phyloP scores from a whole-genome alignment of 352 stramenopile genomes.

The Phytophthora pseudosyringae region DNA sequence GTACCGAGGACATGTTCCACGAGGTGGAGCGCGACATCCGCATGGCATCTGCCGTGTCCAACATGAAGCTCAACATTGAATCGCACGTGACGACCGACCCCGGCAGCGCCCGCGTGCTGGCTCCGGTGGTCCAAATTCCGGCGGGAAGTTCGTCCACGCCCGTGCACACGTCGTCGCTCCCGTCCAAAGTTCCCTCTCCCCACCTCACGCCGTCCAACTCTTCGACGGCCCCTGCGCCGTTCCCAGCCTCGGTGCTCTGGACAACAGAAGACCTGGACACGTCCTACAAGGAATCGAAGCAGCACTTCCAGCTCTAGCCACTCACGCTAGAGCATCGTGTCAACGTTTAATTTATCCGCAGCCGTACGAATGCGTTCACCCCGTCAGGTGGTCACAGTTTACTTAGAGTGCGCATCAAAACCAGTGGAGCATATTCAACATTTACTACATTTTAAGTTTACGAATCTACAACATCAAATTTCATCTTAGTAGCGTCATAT shows the following conservation, averaged over 20 bases:
- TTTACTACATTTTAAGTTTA: no score
- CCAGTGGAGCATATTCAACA: no score
- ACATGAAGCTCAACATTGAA: constrained; percentile 63
- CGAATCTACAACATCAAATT: constrained; percentile 21
- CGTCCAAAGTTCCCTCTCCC: constrained; percentile 47
- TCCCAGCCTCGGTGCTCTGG: constrained; percentile 62
- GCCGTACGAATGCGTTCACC: constrained; percentile 2
- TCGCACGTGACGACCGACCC: constrained; percentile 9
- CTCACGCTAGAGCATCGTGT: background rate
- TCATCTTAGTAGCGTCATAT: constrained; percentile 1
- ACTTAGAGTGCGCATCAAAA: no score
- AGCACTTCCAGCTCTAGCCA: constrained; percentile 28
- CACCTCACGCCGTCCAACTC: constrained; percentile 55
- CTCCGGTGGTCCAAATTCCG: constrained; percentile 30
- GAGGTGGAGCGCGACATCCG: constrained; percentile 67
- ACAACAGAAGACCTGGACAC: constrained; percentile 41
- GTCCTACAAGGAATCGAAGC: constrained; percentile 2
- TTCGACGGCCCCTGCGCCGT: constrained; percentile 39
- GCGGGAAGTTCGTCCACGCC: constrained; percentile 40
- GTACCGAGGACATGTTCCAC: constrained; percentile 82
- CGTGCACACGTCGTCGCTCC: constrained; percentile 10
- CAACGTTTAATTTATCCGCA: constrained; percentile 37
- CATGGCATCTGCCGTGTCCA: constrained; percentile 57
- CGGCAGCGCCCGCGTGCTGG: constrained; percentile 17
- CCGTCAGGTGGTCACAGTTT: no score